These are phyloP conservation scores for Monoraphidium neglectum DNA, from an alignment of 139 green algal species.

Conservation along the genomic window DNA sequence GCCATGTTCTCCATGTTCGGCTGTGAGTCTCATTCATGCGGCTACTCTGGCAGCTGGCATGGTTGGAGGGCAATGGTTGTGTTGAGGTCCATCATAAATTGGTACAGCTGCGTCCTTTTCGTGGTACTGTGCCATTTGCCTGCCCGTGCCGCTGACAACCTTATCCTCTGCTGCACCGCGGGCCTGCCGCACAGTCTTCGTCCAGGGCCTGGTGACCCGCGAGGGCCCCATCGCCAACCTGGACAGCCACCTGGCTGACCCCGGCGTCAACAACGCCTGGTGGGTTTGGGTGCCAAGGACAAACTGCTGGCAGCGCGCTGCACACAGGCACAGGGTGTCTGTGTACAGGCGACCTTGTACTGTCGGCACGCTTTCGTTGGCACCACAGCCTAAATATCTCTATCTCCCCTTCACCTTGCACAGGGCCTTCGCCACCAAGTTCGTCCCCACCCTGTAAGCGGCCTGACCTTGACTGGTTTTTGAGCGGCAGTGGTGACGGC, in stretches of 20 bases:
- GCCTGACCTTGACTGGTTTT: too few relatives aligned
- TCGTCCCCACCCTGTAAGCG: constrained; percentile 46
- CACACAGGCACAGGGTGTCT: too few relatives aligned
- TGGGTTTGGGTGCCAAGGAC: background rate
- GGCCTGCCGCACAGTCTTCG: constrained; percentile 91
- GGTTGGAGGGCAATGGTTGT: constrained; percentile 82
- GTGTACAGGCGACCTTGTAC: too few relatives aligned
- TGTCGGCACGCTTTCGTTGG: too few relatives aligned
- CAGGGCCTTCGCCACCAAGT: constrained; percentile 65
- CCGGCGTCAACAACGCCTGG: constrained; percentile 70
- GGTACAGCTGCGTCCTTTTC: constrained; percentile 80
- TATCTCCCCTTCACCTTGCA: too few relatives aligned
- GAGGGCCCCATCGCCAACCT: constrained; percentile 61
- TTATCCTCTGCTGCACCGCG: too few relatives aligned
- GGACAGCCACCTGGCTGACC: constrained; percentile 78
- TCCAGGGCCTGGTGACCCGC: constrained; percentile 75
- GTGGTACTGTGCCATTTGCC: too few relatives aligned
- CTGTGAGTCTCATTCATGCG: too few relatives aligned
- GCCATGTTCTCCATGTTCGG: constrained; percentile 92
- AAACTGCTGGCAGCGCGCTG: background rate
- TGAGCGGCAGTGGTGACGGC: too few relatives aligned
- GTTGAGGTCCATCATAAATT: constrained; percentile 81
- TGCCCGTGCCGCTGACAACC: constrained; percentile 92
- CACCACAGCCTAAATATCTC: too few relatives aligned
- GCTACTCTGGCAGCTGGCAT: constrained; percentile 18